phyloP scores from a whole-genome alignment of 2,329 filamentous ascomycete species.

The Xylaria sp. region DNA sequence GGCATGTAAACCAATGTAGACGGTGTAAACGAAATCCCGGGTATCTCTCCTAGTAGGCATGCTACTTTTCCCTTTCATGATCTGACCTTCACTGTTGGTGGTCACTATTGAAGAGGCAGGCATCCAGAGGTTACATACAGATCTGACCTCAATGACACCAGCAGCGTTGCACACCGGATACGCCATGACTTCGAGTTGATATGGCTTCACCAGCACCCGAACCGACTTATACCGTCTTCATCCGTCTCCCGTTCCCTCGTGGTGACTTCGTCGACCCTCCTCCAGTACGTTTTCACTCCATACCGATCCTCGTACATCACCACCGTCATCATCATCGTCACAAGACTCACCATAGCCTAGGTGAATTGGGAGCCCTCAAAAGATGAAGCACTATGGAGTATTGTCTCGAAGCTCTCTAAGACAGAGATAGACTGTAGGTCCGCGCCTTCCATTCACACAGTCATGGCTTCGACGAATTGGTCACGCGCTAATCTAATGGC shows the following conservation, averaged over 20 bases:
- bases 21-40: too few relatives aligned
- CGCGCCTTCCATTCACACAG: background rate
- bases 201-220: constrained; percentile 48
- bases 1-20: too few relatives aligned
- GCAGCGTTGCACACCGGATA: background rate
- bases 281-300: constrained; percentile 74
- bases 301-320: too few relatives aligned
- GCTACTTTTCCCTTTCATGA: background rate
- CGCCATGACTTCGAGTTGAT: constrained; percentile 23
- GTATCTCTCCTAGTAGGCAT: too few relatives aligned
- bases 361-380: constrained; percentile 88
- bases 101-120: too few relatives aligned
- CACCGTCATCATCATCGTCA: constrained; percentile 9
- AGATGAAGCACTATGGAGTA: constrained; percentile 87
- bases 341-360: constrained; percentile 49
- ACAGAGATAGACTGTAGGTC: constrained; percentile 83
- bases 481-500: background rate
- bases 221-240: constrained; percentile 74
- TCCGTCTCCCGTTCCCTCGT: constrained; percentile 87
- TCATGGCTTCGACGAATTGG: background rate
- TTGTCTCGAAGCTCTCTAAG: constrained; percentile 81
- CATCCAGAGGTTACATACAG: too few relatives aligned
- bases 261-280: constrained; percentile 90
- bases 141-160: background rate
- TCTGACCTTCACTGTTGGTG: too few relatives aligned